A percentile compares a stretch with the other conserved stretches of the same genome.
These are phyloP conservation scores for Cercospora zeina DNA, from an alignment of 2,329 filamentous ascomycete species.

Conservation along the genomic window DNA sequence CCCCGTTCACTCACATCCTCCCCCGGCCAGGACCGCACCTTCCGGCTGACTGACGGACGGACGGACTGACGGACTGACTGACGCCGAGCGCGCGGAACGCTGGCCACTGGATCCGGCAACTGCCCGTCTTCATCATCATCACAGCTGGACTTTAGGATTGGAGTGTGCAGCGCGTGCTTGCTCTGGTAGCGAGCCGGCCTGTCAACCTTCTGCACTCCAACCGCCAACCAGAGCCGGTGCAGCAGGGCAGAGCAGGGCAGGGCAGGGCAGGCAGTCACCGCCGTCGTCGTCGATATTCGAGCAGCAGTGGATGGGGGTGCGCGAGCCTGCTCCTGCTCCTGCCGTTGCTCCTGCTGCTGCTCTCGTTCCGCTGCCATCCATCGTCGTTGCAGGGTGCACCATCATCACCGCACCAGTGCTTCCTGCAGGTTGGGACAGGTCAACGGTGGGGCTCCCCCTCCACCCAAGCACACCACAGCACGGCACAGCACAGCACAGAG, in stretches of 20 bases:
- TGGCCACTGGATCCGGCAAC: slow-evolving; percentile 19
- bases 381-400: not conserved
- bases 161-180: slow-evolving; percentile 22
- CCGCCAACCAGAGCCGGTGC: slow-evolving; percentile 26
- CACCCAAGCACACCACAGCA: too few relatives aligned
- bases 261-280: too few relatives aligned
- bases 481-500: too few relatives aligned
- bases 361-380: not conserved
- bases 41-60: slow-evolving; percentile 2
- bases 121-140: slow-evolving; percentile 12
- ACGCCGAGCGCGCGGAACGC: slow-evolving; percentile 18
- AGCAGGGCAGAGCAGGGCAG: too few relatives aligned
- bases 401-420: too few relatives aligned
- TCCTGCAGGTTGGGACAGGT: slow-evolving; percentile 2
- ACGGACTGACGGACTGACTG: too few relatives aligned
- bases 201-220: slow-evolving; percentile 25
- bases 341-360: not conserved
- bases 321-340: not conserved
- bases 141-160: slow-evolving; percentile 15
- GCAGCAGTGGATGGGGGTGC: not conserved
- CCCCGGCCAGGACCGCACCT: slow-evolving; percentile 9
- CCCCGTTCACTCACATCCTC: slow-evolving; percentile 5
- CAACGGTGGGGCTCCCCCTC: slow-evolving; percentile 28
- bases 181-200: slow-evolving; percentile 29
- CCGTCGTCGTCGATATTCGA: not conserved